Percentiles rank a stretch among this genome's conserved stretches.
phyloP scores from a whole-genome alignment of 495 filamentous ascomycete species.

The Aspergillus ellipticus region DNA sequence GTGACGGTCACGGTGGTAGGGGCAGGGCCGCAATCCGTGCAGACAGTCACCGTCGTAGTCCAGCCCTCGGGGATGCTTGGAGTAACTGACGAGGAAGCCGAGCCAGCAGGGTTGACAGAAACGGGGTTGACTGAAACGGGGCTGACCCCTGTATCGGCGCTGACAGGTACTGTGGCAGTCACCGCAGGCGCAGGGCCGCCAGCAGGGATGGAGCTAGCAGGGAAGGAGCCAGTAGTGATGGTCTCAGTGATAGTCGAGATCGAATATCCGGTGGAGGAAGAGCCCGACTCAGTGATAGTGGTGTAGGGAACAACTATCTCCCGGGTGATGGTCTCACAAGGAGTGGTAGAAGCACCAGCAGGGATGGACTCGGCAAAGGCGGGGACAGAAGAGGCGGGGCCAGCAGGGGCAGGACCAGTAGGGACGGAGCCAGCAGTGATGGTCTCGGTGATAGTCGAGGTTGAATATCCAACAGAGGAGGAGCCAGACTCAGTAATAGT shows the following conservation, averaged over 20 bases:
- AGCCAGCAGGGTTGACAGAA: too few species aligned
- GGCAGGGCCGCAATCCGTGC: slow-evolving; percentile 36
- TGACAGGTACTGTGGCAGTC: too few species aligned
- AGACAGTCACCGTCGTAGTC: slow-evolving; percentile 45
- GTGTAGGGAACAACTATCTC: slow-evolving; percentile 11
- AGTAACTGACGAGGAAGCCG: too few species aligned
- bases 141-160: too few species aligned
- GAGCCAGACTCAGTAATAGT: slow-evolving; percentile 2
- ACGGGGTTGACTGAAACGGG: too few species aligned
- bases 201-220: not conserved
- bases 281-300: slow-evolving; percentile 1
- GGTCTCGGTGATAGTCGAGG: not conserved
- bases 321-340: too few species aligned
- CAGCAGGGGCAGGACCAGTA: slow-evolving; percentile 13
- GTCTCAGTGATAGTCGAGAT: slow-evolving; percentile 1
- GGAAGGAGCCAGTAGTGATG: too few species aligned
- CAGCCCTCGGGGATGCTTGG: slow-evolving; percentile 40
- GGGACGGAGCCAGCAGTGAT: not conserved
- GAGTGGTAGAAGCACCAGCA: too few species aligned
- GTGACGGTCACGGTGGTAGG: slow-evolving; percentile 35
- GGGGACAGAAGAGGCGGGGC: not conserved
- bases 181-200: too few species aligned
- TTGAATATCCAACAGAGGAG: too few species aligned
- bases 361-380: not conserved
- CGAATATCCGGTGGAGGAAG: too few species aligned